Evolutionary conservation across 2,329 filamentous ascomycete species (phyloP).

Genomic region (Leptographium wingfieldii): DNA sequence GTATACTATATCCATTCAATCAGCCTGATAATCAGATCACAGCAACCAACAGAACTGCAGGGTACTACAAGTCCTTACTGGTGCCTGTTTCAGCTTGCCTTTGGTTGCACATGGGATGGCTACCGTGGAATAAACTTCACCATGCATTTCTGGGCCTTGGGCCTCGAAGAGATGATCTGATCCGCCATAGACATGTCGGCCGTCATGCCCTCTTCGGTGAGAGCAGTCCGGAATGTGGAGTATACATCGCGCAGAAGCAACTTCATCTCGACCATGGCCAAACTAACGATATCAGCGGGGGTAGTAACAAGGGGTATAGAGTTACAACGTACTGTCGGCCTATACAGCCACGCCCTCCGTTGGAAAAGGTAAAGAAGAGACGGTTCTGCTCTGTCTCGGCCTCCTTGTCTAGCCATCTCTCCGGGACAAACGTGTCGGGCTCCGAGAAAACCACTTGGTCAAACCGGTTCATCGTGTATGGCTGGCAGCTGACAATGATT

Average conservation of each 20-base stretch:
- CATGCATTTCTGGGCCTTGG: conserved; percentile 44
- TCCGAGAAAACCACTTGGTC: conserved; percentile 59
- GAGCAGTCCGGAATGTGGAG: conserved; percentile 39
- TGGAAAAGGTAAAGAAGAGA: conserved; percentile 52
- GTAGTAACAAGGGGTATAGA: too few relatives aligned
- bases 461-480: conserved; percentile 45
- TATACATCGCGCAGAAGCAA: conserved; percentile 47
- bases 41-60: too few relatives aligned
- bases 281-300: conserved; percentile 21
- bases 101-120: too few relatives aligned
- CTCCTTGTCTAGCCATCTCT: conserved; percentile 18
- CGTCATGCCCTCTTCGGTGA: conserved; percentile 36
- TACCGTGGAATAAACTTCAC: conserved; percentile 29
- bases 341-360: conserved; percentile 50
- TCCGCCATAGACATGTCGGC: conserved; percentile 52
- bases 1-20: too few relatives aligned
- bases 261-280: conserved; percentile 20
- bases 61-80: too few relatives aligned
- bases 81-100: too few relatives aligned
- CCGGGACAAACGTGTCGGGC: conserved; percentile 29
- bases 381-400: conserved; percentile 59
- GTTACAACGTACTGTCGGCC: conserved; percentile 34
- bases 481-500: conserved; percentile 47
- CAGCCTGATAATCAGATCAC: too few relatives aligned
- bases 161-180: conserved; percentile 53